Conservation (phyloP, 1,284 basidiomycete species). For the Cryptococcus hybrid region DNA sequence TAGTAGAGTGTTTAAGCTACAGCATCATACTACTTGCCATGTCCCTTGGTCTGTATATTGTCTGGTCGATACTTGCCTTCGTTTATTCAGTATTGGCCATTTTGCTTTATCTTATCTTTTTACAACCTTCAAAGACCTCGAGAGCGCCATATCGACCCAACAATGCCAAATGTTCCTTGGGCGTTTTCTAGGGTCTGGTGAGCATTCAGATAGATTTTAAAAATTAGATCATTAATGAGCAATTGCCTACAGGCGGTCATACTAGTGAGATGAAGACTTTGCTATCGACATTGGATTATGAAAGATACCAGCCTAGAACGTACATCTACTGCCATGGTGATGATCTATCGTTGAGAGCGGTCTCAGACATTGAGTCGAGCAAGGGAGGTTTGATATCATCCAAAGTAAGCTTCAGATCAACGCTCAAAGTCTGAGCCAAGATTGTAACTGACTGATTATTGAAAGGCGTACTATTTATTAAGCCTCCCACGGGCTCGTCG, state of each 20-base stretch:
- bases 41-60: too few species aligned
- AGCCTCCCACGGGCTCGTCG: conserved; percentile 77
- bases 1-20: too few species aligned
- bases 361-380: conserved; percentile 60
- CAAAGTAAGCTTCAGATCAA: too few species aligned
- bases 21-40: too few species aligned
- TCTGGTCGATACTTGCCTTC: too few species aligned
- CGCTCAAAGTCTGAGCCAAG: not conserved
- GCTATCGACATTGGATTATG: conserved; percentile 70
- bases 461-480: conserved; percentile 52
- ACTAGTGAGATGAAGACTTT: conserved; percentile 83
- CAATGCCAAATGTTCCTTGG: conserved; percentile 49
- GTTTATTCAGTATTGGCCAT: conserved; percentile 6
- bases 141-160: not conserved
- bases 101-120: conserved; percentile 19
- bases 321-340: conserved; percentile 87
- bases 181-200: conserved; percentile 61
- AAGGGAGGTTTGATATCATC: conserved; percentile 22
- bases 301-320: conserved; percentile 69
- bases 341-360: conserved; percentile 52
- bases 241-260: conserved; percentile 71
- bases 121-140: conserved; percentile 17
- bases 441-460: not conserved
- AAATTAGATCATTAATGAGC: not conserved
- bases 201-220: conserved; percentile 9